A percentile compares a stretch with the other conserved stretches of the same genome.
Evolutionary conservation across 75 land plant species (phyloP).

Genomic region (Selaginella tamariscina): DNA sequence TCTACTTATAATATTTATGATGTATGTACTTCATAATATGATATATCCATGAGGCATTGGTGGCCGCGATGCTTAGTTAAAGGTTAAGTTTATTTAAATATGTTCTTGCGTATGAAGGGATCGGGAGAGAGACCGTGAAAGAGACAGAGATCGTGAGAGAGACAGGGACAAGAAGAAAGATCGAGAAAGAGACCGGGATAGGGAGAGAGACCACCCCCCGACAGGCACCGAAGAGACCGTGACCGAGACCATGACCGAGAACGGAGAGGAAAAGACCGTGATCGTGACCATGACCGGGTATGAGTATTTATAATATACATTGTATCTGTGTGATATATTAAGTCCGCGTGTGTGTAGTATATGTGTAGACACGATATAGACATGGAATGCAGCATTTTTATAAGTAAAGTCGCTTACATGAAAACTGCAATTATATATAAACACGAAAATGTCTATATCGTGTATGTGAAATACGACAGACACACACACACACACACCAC

Average conservation of each 20-base stretch:
- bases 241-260: conserved; percentile 43
- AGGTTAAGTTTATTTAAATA: not conserved
- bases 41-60: too few species aligned
- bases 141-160: conserved; percentile 24
- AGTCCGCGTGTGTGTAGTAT: too few species aligned
- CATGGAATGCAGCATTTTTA: too few species aligned
- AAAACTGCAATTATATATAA: too few species aligned
- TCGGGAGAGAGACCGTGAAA: not conserved
- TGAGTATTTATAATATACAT: too few species aligned
- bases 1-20: not conserved
- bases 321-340: too few species aligned
- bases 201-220: conserved; percentile 15
- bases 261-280: conserved; percentile 31
- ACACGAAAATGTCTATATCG: conserved; percentile 17
- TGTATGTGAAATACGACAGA: conserved; percentile 27
- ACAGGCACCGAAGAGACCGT: conserved; percentile 44
- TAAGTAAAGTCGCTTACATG: too few species aligned
- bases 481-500: too few species aligned
- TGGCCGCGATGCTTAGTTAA: too few species aligned
- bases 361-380: too few species aligned
- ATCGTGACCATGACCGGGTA: conserved; percentile 31
- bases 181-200: conserved; percentile 16
- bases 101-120: not conserved
- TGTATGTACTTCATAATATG: not conserved
- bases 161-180: conserved; percentile 26